Evolutionary conservation across 306 rosid species (phyloP).

Genomic region (Clitoria ternatea): DNA sequence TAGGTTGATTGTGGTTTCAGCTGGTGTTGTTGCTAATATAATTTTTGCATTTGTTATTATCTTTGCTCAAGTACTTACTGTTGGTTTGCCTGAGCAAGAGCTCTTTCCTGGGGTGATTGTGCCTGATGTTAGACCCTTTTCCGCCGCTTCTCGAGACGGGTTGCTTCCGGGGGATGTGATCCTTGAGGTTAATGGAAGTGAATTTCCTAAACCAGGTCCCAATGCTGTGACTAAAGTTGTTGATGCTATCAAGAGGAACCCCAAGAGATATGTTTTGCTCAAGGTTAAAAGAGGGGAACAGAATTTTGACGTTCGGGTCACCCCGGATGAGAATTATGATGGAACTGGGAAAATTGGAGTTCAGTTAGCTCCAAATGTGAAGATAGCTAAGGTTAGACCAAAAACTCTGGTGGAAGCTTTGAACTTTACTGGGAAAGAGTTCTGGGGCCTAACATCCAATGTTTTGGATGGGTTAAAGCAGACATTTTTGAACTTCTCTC

Average conservation of each 20-base stretch:
- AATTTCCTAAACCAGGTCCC: slow-evolving; percentile 64
- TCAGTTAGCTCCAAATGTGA: slow-evolving; percentile 80
- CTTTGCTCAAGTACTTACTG: slow-evolving; percentile 76
- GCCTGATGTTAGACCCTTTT: slow-evolving; percentile 75
- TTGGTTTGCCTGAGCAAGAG: slow-evolving; percentile 95
- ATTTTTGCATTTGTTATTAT: slow-evolving; percentile 76
- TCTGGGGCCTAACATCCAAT: slow-evolving; percentile 65
- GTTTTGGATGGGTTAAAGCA: slow-evolving; percentile 78
- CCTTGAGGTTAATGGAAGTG: slow-evolving; percentile 65
- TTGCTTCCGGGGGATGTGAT: slow-evolving; percentile 84
- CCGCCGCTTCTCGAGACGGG: slow-evolving; percentile 93
- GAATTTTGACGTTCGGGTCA: slow-evolving; percentile 61
- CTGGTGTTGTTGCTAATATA: slow-evolving; percentile 94
- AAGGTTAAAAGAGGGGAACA: slow-evolving; percentile 67
- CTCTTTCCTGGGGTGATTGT: slow-evolving; percentile 86
- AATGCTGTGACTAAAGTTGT: slow-evolving; percentile 70
- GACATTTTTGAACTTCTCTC: slow-evolving; percentile 77
- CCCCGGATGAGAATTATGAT: slow-evolving; percentile 83
- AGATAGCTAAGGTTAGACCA: slow-evolving; percentile 57
- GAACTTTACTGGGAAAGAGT: slow-evolving; percentile 60
- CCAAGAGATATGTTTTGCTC: slow-evolving; percentile 66
- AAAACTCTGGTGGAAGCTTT: slow-evolving; percentile 51
- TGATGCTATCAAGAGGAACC: slow-evolving; percentile 61
- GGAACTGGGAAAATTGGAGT: slow-evolving; percentile 98
- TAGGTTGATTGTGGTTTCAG: slow-evolving; percentile 84